Conservation (phyloP, 805 yeast species). For the Torulaspora microellipsoides region DNA sequence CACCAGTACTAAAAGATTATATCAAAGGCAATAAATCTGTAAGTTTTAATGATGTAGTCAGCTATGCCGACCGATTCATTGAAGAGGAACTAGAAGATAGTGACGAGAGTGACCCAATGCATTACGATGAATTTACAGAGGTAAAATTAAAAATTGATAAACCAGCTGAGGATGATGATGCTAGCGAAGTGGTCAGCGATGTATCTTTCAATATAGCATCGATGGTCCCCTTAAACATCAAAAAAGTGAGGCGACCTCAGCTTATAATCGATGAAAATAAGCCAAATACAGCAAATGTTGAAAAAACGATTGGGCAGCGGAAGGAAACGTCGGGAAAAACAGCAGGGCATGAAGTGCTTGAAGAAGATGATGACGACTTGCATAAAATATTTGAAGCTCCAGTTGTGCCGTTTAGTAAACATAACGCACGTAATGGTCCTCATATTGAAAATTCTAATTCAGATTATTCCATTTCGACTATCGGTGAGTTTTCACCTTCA, state of each 20-base stretch:
- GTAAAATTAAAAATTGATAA: slow-evolving; percentile 29
- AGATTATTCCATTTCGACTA: slow-evolving; percentile 37
- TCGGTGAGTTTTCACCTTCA: slow-evolving; percentile 45
- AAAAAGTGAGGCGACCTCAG: slow-evolving; percentile 20
- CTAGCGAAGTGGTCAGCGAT: slow-evolving; percentile 32
- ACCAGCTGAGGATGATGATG: slow-evolving; percentile 23
- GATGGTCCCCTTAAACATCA: slow-evolving; percentile 27
- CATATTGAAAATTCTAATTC: slow-evolving; percentile 32
- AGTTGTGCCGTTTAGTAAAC: slow-evolving; percentile 24
- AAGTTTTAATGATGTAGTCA: slow-evolving; percentile 33
- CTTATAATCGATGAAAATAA: slow-evolving; percentile 15
- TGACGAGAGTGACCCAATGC: slow-evolving; percentile 22
- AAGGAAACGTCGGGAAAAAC: not conserved
- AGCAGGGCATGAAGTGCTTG: not conserved
- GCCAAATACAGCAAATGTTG: not conserved
- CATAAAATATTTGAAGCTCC: slow-evolving; percentile 30
- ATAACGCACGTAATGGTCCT: slow-evolving; percentile 6
- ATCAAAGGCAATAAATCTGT: slow-evolving; percentile 30
- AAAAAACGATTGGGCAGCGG: not conserved
- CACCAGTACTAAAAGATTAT: slow-evolving; percentile 10
- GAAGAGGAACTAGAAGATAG: slow-evolving; percentile 24
- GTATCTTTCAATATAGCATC: slow-evolving; percentile 32
- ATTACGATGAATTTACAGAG: slow-evolving; percentile 37
- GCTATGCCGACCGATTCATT: slow-evolving; percentile 32
- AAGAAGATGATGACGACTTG: slow-evolving; percentile 23